A percentile compares a stretch with the other conserved stretches of the same genome.
Evolutionary conservation across 495 filamentous ascomycete species (phyloP).

Genomic region (Cairneyella variabilis): DNA sequence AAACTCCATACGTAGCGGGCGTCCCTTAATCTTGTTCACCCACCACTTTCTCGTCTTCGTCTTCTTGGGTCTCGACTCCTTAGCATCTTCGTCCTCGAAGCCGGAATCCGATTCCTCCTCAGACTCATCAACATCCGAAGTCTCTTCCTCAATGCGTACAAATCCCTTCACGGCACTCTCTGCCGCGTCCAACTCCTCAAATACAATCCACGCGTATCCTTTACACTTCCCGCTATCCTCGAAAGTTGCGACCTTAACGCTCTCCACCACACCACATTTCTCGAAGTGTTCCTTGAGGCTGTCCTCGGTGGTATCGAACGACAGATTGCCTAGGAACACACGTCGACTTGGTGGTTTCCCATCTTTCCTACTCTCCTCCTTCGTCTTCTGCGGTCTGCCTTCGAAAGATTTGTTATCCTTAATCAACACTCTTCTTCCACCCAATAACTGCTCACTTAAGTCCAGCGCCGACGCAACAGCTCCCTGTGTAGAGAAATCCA

Average conservation of each 20-base stretch:
- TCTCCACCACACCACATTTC: slow-evolving; percentile 74
- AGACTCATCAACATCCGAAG: slow-evolving; percentile 51
- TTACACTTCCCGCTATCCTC: slow-evolving; percentile 98
- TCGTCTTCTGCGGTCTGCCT: slow-evolving; percentile 57
- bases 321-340: slow-evolving; percentile 89
- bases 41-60: slow-evolving; percentile 67
- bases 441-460: slow-evolving; percentile 73
- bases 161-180: slow-evolving; percentile 79
- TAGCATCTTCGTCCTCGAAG: slow-evolving; percentile 17
- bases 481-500: slow-evolving; percentile 74
- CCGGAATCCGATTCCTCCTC: slow-evolving; percentile 35
- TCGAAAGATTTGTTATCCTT: slow-evolving; percentile 86
- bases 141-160: slow-evolving; percentile 56
- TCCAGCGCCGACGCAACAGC: slow-evolving; percentile 69
- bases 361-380: slow-evolving; percentile 30
- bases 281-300: slow-evolving; percentile 72
- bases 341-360: slow-evolving; percentile 66
- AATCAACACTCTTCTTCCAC: slow-evolving; percentile 78
- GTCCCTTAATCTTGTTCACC: slow-evolving; percentile 75
- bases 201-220: slow-evolving; percentile 92
- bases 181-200: slow-evolving; percentile 71
- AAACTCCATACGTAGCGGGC: slow-evolving; percentile 82
- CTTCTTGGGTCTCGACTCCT: slow-evolving; percentile 43
- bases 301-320: slow-evolving; percentile 81
- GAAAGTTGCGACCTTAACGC: slow-evolving; percentile 87